Evolutionary conservation across 1,139 yeast genomes (phyloP).

Genomic region (Groenewaldozyma sp.): DNA sequence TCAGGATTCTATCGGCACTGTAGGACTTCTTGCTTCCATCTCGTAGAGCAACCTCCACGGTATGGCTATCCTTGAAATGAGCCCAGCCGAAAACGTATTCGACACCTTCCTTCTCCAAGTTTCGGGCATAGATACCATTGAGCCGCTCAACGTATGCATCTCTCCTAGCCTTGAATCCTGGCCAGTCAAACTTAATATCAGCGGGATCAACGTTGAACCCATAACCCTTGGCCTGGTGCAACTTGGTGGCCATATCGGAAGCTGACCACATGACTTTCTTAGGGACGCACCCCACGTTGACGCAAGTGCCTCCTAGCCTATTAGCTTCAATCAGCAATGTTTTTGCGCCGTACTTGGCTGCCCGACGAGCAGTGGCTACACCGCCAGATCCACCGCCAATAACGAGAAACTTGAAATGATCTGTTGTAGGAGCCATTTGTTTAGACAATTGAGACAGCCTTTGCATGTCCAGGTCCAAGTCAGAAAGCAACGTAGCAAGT

Average conservation of each 20-base stretch:
- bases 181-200: slow-evolving; percentile 65
- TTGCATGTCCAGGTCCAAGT: slow-evolving; percentile 2
- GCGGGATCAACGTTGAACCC: slow-evolving; percentile 55
- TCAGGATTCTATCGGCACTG: slow-evolving; percentile 72
- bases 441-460: slow-evolving; percentile 6
- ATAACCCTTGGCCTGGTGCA: slow-evolving; percentile 67
- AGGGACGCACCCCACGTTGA: slow-evolving; percentile 98
- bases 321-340: slow-evolving; percentile 73
- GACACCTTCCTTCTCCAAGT: slow-evolving; percentile 80
- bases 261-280: slow-evolving; percentile 99
- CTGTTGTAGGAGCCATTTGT: slow-evolving; percentile 44
- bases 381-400: slow-evolving; percentile 99
- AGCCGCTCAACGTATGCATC: slow-evolving; percentile 83
- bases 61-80: slow-evolving; percentile 50
- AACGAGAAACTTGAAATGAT: slow-evolving; percentile 79
- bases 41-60: slow-evolving; percentile 63
- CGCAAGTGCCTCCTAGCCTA: slow-evolving; percentile 93
- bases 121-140: slow-evolving; percentile 88
- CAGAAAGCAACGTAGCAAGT: too few relatives aligned
- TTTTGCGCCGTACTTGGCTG: slow-evolving; percentile 88
- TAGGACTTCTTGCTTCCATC: slow-evolving; percentile 42
- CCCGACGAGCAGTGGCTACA: slow-evolving; percentile 94
- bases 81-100: slow-evolving; percentile 88
- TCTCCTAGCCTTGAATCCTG: slow-evolving; percentile 67
- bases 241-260: slow-evolving; percentile 71